Evolutionary conservation across 2,329 filamentous ascomycete genomes (phyloP).

Genomic region (Fusarium pseudonygamai): DNA sequence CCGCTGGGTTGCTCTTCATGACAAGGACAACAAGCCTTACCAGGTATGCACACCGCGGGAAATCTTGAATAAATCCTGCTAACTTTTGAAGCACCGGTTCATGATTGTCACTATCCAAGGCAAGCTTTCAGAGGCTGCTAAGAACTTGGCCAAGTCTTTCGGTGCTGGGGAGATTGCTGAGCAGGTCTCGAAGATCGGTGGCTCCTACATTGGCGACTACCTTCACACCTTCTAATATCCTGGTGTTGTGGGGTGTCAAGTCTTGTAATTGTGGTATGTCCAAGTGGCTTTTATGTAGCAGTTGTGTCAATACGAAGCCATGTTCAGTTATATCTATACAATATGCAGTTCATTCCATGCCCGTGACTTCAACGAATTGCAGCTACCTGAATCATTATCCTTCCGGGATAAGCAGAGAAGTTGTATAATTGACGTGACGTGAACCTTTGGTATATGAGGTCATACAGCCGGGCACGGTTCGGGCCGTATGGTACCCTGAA

Average conservation of each 20-base stretch:
- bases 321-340: fast-evolving
- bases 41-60: constrained; percentile 9
- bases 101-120: constrained; percentile 21
- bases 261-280: fast-evolving
- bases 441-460: too few relatives aligned
- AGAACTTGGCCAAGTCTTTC: constrained; percentile 8
- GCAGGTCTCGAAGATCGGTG: constrained; percentile 7
- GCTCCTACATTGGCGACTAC: constrained; percentile 23
- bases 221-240: constrained; percentile 18
- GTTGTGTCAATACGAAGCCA: fast-evolving
- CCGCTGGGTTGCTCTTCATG: constrained; percentile 27
- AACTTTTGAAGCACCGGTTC: constrained; percentile 21
- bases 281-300: fast-evolving
- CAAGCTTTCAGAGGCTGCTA: neutral
- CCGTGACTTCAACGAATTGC: fast-evolving
- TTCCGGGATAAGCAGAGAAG: too few relatives aligned
- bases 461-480: too few relatives aligned
- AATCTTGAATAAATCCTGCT: neutral
- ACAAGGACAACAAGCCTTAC: constrained; percentile 29
- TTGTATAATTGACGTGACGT: too few relatives aligned
- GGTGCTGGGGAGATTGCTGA: constrained; percentile 28
- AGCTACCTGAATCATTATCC: fast-evolving
- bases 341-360: fast-evolving
- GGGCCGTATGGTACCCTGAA: too few relatives aligned
- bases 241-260: fast-evolving